A percentile compares a stretch with the other conserved stretches of the same genome.
Conservation (phyloP, 305 asterid species). For the Andrographis paniculata region DNA sequence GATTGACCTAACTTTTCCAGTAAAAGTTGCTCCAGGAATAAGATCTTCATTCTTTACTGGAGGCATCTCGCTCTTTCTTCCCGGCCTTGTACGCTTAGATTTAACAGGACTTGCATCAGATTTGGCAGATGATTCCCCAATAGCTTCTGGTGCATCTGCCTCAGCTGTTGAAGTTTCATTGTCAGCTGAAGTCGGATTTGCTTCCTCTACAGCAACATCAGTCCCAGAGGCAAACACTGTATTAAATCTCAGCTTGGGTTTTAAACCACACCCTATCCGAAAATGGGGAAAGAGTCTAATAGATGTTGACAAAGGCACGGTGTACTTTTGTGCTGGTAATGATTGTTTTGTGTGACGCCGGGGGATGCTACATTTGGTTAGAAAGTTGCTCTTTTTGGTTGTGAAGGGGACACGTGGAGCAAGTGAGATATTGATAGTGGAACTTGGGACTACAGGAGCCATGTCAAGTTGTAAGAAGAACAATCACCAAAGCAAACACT, state of each 20-base stretch:
- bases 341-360: slow-evolving; percentile 35
- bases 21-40: slow-evolving; percentile 72
- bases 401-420: slow-evolving; percentile 33
- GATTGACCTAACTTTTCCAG: slow-evolving; percentile 84
- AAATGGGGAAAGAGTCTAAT: slow-evolving; percentile 74
- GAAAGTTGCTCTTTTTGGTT: slow-evolving; percentile 30
- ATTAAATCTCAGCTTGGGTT: slow-evolving; percentile 32
- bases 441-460: slow-evolving; percentile 53
- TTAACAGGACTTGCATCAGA: slow-evolving; percentile 27
- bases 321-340: slow-evolving; percentile 38
- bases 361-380: slow-evolving; percentile 38
- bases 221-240: slow-evolving; percentile 53
- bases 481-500: slow-evolving; percentile 22
- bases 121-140: slow-evolving; percentile 34
- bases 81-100: slow-evolving; percentile 51
- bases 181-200: slow-evolving; percentile 33
- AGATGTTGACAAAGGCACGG: slow-evolving; percentile 68
- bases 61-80: slow-evolving; percentile 87
- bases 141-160: slow-evolving; percentile 25
- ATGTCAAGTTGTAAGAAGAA: slow-evolving; percentile 28
- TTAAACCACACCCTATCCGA: slow-evolving; percentile 36
- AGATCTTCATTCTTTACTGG: slow-evolving; percentile 81
- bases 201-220: slow-evolving; percentile 72
- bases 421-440: slow-evolving; percentile 35
- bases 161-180: slow-evolving; percentile 28